These are phyloP conservation scores for Casaregolazyma suthepensis DNA, from an alignment of 1,139 yeast species.

Conservation along the genomic window DNA sequence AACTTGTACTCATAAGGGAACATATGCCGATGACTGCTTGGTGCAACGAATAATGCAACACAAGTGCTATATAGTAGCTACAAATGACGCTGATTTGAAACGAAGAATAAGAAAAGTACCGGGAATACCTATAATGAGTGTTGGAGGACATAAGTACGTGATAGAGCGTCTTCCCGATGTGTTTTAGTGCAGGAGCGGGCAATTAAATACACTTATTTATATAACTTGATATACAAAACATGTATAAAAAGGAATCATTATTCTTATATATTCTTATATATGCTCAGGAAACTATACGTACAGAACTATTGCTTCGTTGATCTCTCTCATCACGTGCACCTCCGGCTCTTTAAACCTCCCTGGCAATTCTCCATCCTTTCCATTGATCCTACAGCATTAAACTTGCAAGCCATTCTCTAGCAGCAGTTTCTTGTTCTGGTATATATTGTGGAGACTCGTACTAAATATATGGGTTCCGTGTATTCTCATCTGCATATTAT, in stretches of 20 bases:
- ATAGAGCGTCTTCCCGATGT: constrained; percentile 94
- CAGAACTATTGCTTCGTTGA: not conserved
- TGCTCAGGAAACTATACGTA: too few relatives aligned
- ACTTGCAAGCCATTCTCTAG: not conserved
- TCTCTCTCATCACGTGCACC: not conserved
- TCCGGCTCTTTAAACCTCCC: not conserved
- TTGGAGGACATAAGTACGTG: constrained; percentile 86
- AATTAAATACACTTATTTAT: not conserved
- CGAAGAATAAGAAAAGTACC: constrained; percentile 93
- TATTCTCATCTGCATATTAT: not conserved
- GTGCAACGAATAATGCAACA: constrained; percentile 92
- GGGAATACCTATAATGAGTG: constrained; percentile 95
- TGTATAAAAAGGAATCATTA: too few relatives aligned
- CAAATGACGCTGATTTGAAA: constrained; percentile 96
- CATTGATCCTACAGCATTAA: not conserved
- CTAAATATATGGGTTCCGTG: not conserved
- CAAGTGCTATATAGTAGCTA: constrained; percentile 94
- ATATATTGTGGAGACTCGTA: not conserved
- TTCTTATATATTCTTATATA: too few relatives aligned
- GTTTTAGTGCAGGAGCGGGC: constrained; percentile 48
- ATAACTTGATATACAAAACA: not conserved
- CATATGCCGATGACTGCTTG: constrained; percentile 96
- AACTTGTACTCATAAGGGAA: constrained; percentile 88
- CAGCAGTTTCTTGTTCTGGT: not conserved
- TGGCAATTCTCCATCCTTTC: not conserved